Evolutionary conservation across 495 filamentous ascomycete genomes (phyloP).

Genomic region (Durotheca rogersii): DNA sequence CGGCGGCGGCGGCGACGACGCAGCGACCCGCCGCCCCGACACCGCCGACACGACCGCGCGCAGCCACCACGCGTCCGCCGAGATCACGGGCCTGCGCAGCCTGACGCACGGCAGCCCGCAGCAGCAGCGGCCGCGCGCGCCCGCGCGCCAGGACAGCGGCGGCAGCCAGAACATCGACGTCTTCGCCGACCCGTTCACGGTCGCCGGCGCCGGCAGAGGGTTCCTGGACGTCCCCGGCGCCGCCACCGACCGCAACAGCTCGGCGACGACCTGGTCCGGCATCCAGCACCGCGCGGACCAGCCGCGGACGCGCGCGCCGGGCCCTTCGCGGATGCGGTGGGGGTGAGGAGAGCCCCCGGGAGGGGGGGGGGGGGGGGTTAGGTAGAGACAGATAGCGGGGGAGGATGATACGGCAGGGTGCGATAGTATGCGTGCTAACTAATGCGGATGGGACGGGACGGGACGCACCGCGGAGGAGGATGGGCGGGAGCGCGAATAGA

Average conservation of each 20-base stretch:
- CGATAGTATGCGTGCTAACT: too few species aligned
- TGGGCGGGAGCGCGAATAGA: too few species aligned
- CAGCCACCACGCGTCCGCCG: constrained; percentile 31
- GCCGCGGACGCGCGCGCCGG: neutral
- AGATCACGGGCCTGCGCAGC: constrained; percentile 28
- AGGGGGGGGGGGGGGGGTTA: neutral
- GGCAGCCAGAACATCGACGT: constrained; percentile 65
- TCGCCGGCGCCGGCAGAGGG: too few species aligned
- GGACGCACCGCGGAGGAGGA: too few species aligned
- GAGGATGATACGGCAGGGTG: neutral
- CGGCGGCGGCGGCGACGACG: too few species aligned
- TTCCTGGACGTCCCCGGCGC: too few species aligned
- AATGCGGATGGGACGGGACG: too few species aligned
- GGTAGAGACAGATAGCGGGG: neutral
- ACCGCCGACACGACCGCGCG: too few species aligned
- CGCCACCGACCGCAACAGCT: constrained; percentile 12
- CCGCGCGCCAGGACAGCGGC: constrained; percentile 54
- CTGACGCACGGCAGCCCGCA: constrained; percentile 21
- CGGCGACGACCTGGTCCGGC: constrained; percentile 34
- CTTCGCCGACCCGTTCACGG: constrained; percentile 60
- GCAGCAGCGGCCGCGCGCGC: constrained; percentile 4
- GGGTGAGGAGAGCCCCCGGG: too few species aligned
- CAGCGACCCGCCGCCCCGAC: constrained; percentile 25
- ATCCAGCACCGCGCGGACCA: constrained; percentile 31
- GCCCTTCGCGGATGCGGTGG: neutral